Base-by-base conservation (phyloP, 1,139 yeast species). In the Yamadazyma jaroonii region DNA sequence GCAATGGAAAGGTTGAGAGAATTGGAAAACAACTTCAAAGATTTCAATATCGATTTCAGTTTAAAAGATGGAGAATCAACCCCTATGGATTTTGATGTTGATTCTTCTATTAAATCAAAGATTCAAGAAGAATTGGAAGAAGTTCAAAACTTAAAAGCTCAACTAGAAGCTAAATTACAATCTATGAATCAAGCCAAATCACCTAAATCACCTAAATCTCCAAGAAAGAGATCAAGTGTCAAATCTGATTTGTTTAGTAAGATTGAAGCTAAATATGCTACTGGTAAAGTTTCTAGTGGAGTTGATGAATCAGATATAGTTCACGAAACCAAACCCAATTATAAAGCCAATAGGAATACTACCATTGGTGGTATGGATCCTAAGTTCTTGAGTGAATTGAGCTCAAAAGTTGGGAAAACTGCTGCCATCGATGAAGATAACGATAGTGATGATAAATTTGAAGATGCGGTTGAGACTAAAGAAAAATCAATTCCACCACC, bases 1-100 rank as follows among this genome's bases (percentile, higher is more conserved):
- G 92, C 92, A 0, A 67, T 82, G 69, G 84, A 81, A 40, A 68
- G 92, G 48, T 65, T 84, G 42, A 69, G 75, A 28, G 84, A 80
- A 47, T 62, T 84, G 38, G 87, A 83, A 50, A 64, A 65, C 23
- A 72, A 76, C 40, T 80, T 82, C 59, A 68, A 77, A 40, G 79
- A 77, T 43, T 73, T 83, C 52, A 79, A 80, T 43, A 70, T 81
- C 39, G 79, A 76, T 48, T 81, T 81, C 45, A 50, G 49, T 24
- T 42, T 56, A 28, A 54, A 52, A 10, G 62, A 54, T 21, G 45
- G 46, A 2, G 43, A 44, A 7, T 10, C 38, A 13, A 34, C 36
- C 25, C 36, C 35, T 20, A 31, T 39, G 11, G 37, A 40, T 13
- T 43, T 37, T 25, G 29, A 31, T 24, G 59, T 64, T 13, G 79